A percentile compares a stretch with the other conserved stretches of the same genome.
Conservation (phyloP, 2,329 filamentous ascomycete genomes). For the Cladophialophora chaetospira region DNA sequence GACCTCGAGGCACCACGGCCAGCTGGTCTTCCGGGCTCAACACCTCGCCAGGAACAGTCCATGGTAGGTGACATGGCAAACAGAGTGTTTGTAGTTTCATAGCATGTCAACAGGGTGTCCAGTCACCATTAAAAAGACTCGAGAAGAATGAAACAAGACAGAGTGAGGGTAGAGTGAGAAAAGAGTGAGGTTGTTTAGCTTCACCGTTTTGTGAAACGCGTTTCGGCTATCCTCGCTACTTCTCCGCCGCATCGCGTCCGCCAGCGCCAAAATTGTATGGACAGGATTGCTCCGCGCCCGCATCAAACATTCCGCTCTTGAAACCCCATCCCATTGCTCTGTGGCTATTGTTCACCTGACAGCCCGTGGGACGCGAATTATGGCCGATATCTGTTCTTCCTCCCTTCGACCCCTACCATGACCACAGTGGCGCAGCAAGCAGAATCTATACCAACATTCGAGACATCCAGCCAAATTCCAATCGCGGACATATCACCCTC, state of each 20-base stretch:
- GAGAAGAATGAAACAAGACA: slow-evolving; percentile 6
- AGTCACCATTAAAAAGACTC: slow-evolving; percentile 4
- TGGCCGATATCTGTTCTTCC: slow-evolving; percentile 11
- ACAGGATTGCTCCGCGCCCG: slow-evolving; percentile 8
- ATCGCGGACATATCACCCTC: slow-evolving; percentile 47
- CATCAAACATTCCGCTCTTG: slow-evolving; percentile 10
- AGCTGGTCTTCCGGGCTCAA: not conserved
- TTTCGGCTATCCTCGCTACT: slow-evolving; percentile 14
- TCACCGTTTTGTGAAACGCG: slow-evolving; percentile 14
- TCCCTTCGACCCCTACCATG: slow-evolving; percentile 16
- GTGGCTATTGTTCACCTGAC: not conserved
- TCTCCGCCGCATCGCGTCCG: slow-evolving; percentile 18
- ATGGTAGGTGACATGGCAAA: slow-evolving; percentile 4
- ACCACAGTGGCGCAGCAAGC: slow-evolving; percentile 16
- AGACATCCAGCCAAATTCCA: slow-evolving; percentile 14
- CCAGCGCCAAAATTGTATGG: slow-evolving; percentile 19
- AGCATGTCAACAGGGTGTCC: not conserved
- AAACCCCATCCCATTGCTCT: slow-evolving; percentile 5
- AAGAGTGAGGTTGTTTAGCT: not conserved
- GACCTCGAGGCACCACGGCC: slow-evolving; percentile 3
- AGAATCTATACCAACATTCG: slow-evolving; percentile 10
- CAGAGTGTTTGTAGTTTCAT: not conserved
- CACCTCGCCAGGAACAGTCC: not conserved
- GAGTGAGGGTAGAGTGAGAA: not conserved
- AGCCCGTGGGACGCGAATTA: slow-evolving; percentile 12